phyloP scores from a whole-genome alignment of 2,329 filamentous ascomycete genomes.

The Ophiostoma sp. region DNA sequence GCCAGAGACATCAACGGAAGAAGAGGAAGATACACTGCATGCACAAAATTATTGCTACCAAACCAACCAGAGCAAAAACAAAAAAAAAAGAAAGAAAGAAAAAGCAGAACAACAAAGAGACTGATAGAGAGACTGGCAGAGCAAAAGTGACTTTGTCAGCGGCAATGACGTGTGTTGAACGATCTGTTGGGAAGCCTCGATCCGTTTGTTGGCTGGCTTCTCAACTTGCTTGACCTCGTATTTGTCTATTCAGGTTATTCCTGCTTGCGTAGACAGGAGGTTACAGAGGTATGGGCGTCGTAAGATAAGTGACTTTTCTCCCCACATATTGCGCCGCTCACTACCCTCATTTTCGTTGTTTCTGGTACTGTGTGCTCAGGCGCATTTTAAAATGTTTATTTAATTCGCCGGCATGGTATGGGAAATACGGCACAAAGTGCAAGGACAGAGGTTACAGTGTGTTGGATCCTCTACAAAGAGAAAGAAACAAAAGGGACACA shows the following conservation, averaged over 20 bases:
- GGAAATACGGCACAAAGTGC: background rate
- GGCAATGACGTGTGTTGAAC: background rate
- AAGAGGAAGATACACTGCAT: background rate
- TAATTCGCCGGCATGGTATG: slow-evolving; percentile 7
- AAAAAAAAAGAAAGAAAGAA: background rate
- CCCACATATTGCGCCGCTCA: background rate
- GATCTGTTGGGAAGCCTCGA: background rate
- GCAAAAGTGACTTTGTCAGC: background rate
- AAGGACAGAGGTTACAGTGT: background rate
- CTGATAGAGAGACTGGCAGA: background rate
- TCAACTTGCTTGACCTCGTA: slow-evolving; percentile 11
- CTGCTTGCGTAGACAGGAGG: background rate
- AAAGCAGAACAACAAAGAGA: background rate
- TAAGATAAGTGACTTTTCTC: background rate
- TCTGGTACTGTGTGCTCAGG: background rate
- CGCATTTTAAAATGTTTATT: slow-evolving; percentile 3
- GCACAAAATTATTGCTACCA: background rate
- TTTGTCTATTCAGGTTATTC: background rate
- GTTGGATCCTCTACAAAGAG: background rate
- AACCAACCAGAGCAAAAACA: background rate
- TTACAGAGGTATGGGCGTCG: background rate
- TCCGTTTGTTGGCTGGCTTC: background rate
- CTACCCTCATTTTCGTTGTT: background rate
- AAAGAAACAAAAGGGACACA: background rate
- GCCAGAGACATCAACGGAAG: background rate